These are phyloP conservation scores for Epichloe scottii DNA, from an alignment of 2,329 filamentous ascomycete species.

Conservation along the genomic window DNA sequence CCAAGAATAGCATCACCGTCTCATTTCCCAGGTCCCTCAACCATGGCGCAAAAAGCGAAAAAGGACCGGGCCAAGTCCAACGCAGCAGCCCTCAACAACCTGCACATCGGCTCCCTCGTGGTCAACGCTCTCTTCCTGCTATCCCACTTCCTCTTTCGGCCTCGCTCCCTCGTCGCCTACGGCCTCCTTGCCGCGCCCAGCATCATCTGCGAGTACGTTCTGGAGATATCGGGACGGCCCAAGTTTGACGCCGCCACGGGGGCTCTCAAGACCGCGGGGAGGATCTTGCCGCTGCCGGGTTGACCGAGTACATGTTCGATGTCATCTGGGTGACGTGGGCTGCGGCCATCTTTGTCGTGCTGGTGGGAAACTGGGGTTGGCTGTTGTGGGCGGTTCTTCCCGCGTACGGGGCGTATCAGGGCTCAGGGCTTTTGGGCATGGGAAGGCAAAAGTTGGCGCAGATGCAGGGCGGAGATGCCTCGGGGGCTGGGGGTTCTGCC, in stretches of 20 bases:
- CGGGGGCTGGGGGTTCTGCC: slow-evolving; percentile 16
- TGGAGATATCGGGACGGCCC: slow-evolving; percentile 76
- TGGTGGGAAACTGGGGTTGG: slow-evolving; percentile 71
- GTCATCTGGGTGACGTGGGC: slow-evolving; percentile 90
- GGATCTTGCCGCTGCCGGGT: slow-evolving; percentile 71
- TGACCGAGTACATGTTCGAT: slow-evolving; percentile 99
- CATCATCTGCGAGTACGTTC: slow-evolving; percentile 68
- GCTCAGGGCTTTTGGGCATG: slow-evolving; percentile 38
- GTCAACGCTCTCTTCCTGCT: slow-evolving; percentile 67
- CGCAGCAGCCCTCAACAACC: slow-evolving; percentile 60
- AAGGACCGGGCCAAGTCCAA: slow-evolving; percentile 68
- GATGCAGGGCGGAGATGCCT: slow-evolving; percentile 22
- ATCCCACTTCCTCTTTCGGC: slow-evolving; percentile 52
- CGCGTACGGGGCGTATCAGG: slow-evolving; percentile 43
- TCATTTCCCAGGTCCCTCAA: not conserved
- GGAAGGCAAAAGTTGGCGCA: slow-evolving; percentile 40
- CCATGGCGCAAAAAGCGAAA: slow-evolving; percentile 51
- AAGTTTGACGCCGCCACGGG: slow-evolving; percentile 50
- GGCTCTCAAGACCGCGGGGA: slow-evolving; percentile 64
- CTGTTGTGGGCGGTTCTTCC: slow-evolving; percentile 42
- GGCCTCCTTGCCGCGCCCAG: slow-evolving; percentile 60
- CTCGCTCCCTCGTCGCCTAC: slow-evolving; percentile 57
- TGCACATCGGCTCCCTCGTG: slow-evolving; percentile 62
- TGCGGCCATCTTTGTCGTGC: slow-evolving; percentile 54
- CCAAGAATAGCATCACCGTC: not conserved